These are phyloP conservation scores for Isoetes taiwanensis DNA, from an alignment of 75 land plant species.

Conservation along the genomic window DNA sequence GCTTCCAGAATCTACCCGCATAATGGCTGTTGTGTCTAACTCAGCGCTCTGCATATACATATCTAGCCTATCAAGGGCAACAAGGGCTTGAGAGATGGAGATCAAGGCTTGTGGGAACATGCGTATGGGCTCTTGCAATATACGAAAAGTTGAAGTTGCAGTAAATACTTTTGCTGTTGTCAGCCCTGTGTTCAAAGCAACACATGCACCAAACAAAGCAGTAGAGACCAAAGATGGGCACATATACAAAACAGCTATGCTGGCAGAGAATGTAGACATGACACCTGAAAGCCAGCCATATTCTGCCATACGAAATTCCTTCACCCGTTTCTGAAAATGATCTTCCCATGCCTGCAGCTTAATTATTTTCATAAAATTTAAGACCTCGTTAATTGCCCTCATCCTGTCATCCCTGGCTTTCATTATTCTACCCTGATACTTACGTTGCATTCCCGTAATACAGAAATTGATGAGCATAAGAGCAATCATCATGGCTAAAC, in stretches of 20 bases:
- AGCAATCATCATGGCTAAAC: constrained; percentile 22
- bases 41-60: constrained; percentile 27
- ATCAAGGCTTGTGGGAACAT: constrained; percentile 26
- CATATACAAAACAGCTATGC: constrained; percentile 44
- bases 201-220: constrained; percentile 50
- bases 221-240: constrained; percentile 52
- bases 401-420: constrained; percentile 21
- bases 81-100: constrained; percentile 20
- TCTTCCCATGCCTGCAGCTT: constrained; percentile 36
- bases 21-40: constrained; percentile 19
- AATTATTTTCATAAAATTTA: constrained; percentile 34
- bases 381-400: constrained; percentile 26
- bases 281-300: constrained; percentile 30
- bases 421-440: constrained; percentile 13
- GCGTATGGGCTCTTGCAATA: constrained; percentile 28
- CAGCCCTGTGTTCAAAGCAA: constrained; percentile 20
- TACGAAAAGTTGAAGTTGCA: constrained; percentile 31
- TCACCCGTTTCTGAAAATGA: constrained; percentile 15
- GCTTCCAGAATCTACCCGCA: constrained; percentile 8
- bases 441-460: constrained; percentile 10
- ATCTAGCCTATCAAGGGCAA: constrained; percentile 28
- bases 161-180: constrained; percentile 36
- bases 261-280: constrained; percentile 45
- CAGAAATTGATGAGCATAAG: background rate
- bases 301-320: constrained; percentile 15